These are phyloP conservation scores for Nevesoporus exiguus DNA, from an alignment of 768 basidiomycete species.

Conservation along the genomic window DNA sequence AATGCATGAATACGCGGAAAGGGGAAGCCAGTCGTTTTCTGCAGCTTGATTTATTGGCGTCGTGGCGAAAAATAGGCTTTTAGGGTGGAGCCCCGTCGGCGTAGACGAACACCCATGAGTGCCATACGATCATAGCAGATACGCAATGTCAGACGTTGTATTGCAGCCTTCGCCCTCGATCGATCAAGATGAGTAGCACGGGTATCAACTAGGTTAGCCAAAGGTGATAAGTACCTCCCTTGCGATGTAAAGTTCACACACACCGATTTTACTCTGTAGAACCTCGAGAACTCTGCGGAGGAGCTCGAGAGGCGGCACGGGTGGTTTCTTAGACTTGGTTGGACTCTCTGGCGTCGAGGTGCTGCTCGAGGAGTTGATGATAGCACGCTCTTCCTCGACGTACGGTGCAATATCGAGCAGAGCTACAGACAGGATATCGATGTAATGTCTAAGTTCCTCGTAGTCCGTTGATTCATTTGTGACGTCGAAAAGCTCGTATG, in stretches of 20 bases:
- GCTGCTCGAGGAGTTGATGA: slow-evolving; percentile 9
- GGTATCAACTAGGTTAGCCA: slow-evolving; percentile 51
- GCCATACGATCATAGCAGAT: slow-evolving; percentile 57
- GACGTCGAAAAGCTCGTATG: slow-evolving; percentile 49
- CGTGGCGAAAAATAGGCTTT: slow-evolving; percentile 31
- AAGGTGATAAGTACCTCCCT: neutral
- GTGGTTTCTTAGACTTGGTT: slow-evolving; percentile 29
- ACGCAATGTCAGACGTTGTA: slow-evolving; percentile 63
- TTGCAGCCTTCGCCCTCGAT: slow-evolving; percentile 64
- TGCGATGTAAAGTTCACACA: slow-evolving; percentile 21
- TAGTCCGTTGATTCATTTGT: slow-evolving; percentile 56
- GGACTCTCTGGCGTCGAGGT: slow-evolving; percentile 21
- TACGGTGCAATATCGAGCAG: slow-evolving; percentile 59
- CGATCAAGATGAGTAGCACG: slow-evolving; percentile 75
- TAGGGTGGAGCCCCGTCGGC: slow-evolving; percentile 25
- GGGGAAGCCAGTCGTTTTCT: neutral
- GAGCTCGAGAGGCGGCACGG: slow-evolving; percentile 44
- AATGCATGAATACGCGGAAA: neutral
- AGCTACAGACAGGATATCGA: slow-evolving; percentile 56
- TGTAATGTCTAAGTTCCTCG: slow-evolving; percentile 51
- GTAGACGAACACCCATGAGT: slow-evolving; percentile 21
- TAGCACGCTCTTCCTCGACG: slow-evolving; percentile 42
- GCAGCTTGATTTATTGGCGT: slow-evolving; percentile 5
- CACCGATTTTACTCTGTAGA: slow-evolving; percentile 62
- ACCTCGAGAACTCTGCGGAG: slow-evolving; percentile 47